Percentiles rank a stretch among this genome's conserved stretches.
These are phyloP conservation scores for Colletotrichum abscissum DNA, from an alignment of 2,329 filamentous ascomycete species.

Conservation along the genomic window DNA sequence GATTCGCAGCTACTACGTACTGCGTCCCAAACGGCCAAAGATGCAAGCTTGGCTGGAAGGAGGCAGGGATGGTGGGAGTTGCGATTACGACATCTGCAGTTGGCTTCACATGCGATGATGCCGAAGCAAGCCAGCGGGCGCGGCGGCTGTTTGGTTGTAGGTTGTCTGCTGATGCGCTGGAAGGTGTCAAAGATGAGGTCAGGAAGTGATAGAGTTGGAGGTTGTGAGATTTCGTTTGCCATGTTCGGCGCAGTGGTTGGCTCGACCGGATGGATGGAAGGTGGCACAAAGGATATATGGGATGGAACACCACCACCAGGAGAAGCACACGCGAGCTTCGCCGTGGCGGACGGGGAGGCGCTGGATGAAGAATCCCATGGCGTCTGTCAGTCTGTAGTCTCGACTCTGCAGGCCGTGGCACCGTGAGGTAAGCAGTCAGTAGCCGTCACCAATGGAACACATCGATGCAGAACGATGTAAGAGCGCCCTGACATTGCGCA, in stretches of 20 bases:
- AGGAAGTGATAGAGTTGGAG: slow-evolving; percentile 19
- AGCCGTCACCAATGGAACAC: background rate
- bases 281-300: slow-evolving; percentile 20
- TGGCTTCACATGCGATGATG: slow-evolving; percentile 26
- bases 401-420: background rate
- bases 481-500: slow-evolving; percentile 14
- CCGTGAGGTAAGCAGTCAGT: background rate
- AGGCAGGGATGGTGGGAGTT: slow-evolving; percentile 18
- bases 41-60: slow-evolving; percentile 25
- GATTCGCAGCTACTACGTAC: background rate
- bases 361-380: slow-evolving; percentile 18
- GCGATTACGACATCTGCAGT: slow-evolving; percentile 25
- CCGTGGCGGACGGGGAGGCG: slow-evolving; percentile 15
- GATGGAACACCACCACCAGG: slow-evolving; percentile 9
- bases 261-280: slow-evolving; percentile 31
- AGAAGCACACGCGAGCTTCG: background rate
- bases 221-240: slow-evolving; percentile 7
- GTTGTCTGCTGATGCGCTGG: slow-evolving; percentile 28
- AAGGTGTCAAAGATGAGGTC: slow-evolving; percentile 20
- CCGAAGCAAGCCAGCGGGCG: background rate
- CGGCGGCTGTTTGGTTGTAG: slow-evolving; percentile 3
- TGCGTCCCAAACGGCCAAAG: slow-evolving; percentile 1
- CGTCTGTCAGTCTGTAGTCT: background rate
- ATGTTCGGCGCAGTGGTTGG: slow-evolving; percentile 9
- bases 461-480: slow-evolving; percentile 10